Conservation (phyloP, 179 eudicot genomes). For the Patellifolia procumbens region DNA sequence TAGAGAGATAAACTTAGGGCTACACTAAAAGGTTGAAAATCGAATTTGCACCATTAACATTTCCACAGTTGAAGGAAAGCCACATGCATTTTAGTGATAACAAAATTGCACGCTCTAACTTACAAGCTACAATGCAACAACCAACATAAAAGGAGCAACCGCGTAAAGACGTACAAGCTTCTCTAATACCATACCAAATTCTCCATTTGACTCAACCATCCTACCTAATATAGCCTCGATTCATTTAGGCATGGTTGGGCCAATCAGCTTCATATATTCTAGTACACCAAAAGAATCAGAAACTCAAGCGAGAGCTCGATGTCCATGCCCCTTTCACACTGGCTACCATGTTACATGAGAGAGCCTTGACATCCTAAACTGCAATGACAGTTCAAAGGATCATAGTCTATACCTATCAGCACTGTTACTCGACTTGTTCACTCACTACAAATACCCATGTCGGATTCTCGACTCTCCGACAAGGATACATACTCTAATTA, state of each 20-base stretch:
- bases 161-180: not conserved
- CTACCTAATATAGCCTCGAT: slow-evolving; percentile 2
- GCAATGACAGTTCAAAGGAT: not conserved
- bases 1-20: slow-evolving; percentile 5
- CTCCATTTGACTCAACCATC: not conserved
- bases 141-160: not conserved
- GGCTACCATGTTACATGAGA: not conserved
- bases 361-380: not conserved
- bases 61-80: not conserved
- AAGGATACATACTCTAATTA: too few species aligned
- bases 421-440: too few species aligned
- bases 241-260: not conserved
- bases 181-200: not conserved
- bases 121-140: not conserved
- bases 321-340: not conserved
- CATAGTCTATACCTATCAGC: not conserved
- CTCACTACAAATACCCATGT: too few species aligned
- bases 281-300: not conserved
- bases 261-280: not conserved
- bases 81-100: not conserved
- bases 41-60: not conserved
- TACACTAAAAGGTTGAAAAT: not conserved
- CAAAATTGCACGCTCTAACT: too few species aligned
- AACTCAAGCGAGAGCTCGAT: not conserved
- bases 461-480: too few species aligned